phyloP scores from a whole-genome alignment of 2,329 filamentous ascomycete genomes.

The Tolypocladium amazonense region DNA sequence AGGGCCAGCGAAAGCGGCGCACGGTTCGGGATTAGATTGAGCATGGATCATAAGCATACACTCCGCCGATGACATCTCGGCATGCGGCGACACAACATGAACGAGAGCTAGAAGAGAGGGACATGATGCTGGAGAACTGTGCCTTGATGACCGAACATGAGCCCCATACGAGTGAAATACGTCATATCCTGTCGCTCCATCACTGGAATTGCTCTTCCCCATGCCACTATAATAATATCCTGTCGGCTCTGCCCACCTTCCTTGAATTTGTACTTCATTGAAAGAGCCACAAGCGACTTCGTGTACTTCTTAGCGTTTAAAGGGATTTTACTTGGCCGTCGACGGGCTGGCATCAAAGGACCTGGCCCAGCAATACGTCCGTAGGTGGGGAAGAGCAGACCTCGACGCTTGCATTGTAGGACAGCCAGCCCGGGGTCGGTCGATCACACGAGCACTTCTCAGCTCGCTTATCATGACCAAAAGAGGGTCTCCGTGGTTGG shows the following conservation, averaged over 20 bases:
- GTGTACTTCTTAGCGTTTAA: not conserved
- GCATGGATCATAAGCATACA: not conserved
- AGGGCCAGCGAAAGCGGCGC: slow-evolving; percentile 6
- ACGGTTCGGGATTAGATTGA: slow-evolving; percentile 2
- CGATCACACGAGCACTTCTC: not conserved
- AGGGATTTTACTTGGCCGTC: not conserved
- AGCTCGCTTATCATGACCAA: not conserved
- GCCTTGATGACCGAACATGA: not conserved
- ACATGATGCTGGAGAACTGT: not conserved
- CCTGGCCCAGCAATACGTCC: not conserved
- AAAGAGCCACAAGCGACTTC: not conserved
- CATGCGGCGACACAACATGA: not conserved
- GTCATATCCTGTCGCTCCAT: not conserved
- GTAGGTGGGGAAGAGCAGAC: not conserved
- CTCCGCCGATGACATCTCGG: not conserved
- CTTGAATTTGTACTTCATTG: not conserved
- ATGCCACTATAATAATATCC: not conserved
- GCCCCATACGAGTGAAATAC: not conserved
- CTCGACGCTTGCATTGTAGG: not conserved
- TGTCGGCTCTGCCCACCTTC: not conserved
- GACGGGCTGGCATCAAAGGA: not conserved
- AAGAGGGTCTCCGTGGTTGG: not conserved
- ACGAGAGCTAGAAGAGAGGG: not conserved
- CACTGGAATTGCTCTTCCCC: not conserved
- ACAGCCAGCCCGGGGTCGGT: not conserved